A percentile compares a stretch with the other conserved stretches of the same genome.
phyloP scores from a whole-genome alignment of 2,329 filamentous ascomycete species.

The Microascus cirrosus region DNA sequence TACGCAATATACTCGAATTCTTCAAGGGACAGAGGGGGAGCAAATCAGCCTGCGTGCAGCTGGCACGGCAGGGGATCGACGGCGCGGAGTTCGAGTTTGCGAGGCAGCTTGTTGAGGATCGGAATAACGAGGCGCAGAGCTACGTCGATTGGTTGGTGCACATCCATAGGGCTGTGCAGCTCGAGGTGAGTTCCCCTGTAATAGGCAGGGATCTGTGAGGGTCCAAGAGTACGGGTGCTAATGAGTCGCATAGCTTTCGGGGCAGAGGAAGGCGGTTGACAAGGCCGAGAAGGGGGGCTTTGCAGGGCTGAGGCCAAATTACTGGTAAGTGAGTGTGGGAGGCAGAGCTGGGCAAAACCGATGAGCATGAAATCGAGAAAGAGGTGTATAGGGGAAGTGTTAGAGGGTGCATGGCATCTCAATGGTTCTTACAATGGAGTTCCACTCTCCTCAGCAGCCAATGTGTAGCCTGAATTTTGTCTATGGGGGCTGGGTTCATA shows the following conservation, averaged over 20 bases:
- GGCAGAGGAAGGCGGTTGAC: slow-evolving; percentile 61
- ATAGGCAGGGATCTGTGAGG: too few relatives aligned
- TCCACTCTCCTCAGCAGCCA: too few relatives aligned
- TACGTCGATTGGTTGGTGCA: slow-evolving; percentile 99
- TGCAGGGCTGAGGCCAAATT: slow-evolving; percentile 46
- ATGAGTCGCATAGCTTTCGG: slow-evolving; percentile 41
- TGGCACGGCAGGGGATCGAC: slow-evolving; percentile 85
- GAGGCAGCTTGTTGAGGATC: slow-evolving; percentile 77
- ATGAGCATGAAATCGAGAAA: too few relatives aligned
- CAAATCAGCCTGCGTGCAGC: slow-evolving; percentile 79
- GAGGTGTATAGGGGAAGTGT: too few relatives aligned
- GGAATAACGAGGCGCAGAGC: slow-evolving; percentile 94
- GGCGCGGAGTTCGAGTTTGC: slow-evolving; percentile 97
- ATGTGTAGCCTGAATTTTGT: too few relatives aligned
- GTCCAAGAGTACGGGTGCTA: not conserved
- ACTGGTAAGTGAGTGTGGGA: slow-evolving; percentile 33
- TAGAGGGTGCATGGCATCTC: too few relatives aligned
- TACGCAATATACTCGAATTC: slow-evolving; percentile 86
- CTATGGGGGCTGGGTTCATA: too few relatives aligned
- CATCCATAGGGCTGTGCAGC: slow-evolving; percentile 82
- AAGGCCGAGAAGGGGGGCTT: slow-evolving; percentile 39
- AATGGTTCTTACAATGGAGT: too few relatives aligned
- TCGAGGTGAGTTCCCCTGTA: slow-evolving; percentile 52
- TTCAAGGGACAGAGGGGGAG: slow-evolving; percentile 68
- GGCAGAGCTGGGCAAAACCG: too few relatives aligned